These are phyloP conservation scores for Podila epicladia DNA, from an alignment of 192 early-diverging fungal species.

Conservation along the genomic window DNA sequence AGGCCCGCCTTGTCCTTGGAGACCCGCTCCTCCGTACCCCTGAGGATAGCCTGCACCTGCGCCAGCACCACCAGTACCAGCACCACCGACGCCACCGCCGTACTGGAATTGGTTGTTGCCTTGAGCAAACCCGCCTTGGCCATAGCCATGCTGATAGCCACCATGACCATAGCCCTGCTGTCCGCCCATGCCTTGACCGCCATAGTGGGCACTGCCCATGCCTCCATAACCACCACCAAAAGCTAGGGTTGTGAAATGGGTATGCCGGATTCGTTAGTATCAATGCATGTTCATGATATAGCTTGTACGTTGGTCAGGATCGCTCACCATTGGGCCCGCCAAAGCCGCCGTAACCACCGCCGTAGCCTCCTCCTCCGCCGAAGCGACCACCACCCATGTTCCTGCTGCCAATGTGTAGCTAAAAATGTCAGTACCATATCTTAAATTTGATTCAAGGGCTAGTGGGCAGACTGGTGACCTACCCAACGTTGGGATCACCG, in stretches of 20 bases:
- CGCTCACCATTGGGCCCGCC: conserved; percentile 40
- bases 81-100: conserved; percentile 24
- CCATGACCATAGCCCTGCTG: conserved; percentile 24
- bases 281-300: not conserved
- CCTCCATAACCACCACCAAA: conserved; percentile 41
- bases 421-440: not conserved
- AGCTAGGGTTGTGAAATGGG: not conserved
- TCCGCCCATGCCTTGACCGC: conserved; percentile 14
- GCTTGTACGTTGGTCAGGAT: too few relatives aligned
- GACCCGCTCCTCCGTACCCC: too few relatives aligned
- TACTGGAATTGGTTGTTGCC: conserved; percentile 32
- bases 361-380: conserved; percentile 19
- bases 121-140: conserved; percentile 19
- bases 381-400: conserved; percentile 23
- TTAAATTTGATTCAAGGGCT: not conserved
- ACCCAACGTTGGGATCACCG: conserved; percentile 74
- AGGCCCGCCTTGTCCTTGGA: too few relatives aligned
- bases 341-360: conserved; percentile 42
- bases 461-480: conserved; percentile 14
- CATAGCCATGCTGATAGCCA: conserved; percentile 27
- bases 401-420: not conserved
- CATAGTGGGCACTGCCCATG: conserved; percentile 39
- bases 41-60: not conserved
- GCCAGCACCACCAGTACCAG: conserved; percentile 6
- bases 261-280: not conserved